phyloP scores from a whole-genome alignment of 2,329 filamentous ascomycete species.

The Xylariaceae sp. region DNA sequence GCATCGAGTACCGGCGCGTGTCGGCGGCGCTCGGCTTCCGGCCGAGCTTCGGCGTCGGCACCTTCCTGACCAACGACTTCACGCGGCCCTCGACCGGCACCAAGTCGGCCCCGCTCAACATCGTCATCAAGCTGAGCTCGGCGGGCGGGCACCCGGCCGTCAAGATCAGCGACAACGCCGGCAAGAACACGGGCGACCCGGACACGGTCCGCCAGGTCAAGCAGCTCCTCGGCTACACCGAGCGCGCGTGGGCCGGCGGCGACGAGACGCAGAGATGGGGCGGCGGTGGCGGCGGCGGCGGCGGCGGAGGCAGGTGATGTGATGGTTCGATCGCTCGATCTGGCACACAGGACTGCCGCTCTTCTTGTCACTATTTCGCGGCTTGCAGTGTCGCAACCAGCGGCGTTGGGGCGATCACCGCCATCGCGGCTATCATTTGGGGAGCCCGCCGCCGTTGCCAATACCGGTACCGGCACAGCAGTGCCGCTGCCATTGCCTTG shows the following conservation, averaged over 20 bases:
- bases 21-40: constrained; percentile 75
- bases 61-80: constrained; percentile 94
- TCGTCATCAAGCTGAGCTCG: constrained; percentile 93
- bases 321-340: no score
- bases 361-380: no score
- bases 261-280: constrained; percentile 84
- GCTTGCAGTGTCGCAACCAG: no score
- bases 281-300: constrained; percentile 21
- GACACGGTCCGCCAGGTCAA: constrained; percentile 77
- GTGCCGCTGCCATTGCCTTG: no score
- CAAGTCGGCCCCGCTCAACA: constrained; percentile 89
- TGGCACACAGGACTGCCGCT: no score
- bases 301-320: no score
- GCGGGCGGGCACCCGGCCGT: constrained; percentile 75
- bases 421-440: no score
- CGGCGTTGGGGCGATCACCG: no score
- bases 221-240: constrained; percentile 73
- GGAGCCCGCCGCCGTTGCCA: no score
- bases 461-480: no score
- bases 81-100: constrained; percentile 60
- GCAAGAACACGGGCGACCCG: constrained; percentile 90
- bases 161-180: constrained; percentile 85
- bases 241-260: constrained; percentile 74
- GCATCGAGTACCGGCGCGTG: constrained; percentile 80
- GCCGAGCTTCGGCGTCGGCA: constrained; percentile 89